Evolutionary conservation across 805 yeast genomes (phyloP).

Genomic region (Lachancea sp.): DNA sequence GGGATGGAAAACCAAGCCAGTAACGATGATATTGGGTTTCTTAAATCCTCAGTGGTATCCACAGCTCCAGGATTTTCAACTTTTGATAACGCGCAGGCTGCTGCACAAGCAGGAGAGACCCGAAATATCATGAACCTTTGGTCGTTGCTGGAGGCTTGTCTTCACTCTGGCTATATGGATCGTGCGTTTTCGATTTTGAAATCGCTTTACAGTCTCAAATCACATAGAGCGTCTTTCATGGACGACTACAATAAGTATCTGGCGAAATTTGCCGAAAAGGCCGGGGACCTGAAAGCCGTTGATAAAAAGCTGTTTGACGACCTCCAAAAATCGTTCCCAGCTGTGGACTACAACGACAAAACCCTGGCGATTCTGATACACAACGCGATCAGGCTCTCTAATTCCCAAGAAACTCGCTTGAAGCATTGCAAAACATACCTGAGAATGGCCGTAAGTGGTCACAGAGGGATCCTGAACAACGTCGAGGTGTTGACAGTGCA

Average conservation of each 20-base stretch:
- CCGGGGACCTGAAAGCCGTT: slow-evolving; percentile 35
- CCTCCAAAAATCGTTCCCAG: slow-evolving; percentile 35
- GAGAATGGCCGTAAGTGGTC: slow-evolving; percentile 16
- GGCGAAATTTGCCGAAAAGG: slow-evolving; percentile 14
- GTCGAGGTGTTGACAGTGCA: slow-evolving; percentile 25
- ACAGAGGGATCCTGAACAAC: slow-evolving; percentile 17
- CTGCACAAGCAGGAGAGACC: slow-evolving; percentile 25
- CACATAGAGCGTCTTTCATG: slow-evolving; percentile 43
- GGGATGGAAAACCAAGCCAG: neutral
- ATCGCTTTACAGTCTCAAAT: slow-evolving; percentile 49
- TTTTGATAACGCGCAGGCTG: slow-evolving; percentile 23
- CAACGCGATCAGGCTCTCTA: slow-evolving; percentile 32
- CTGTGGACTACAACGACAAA: slow-evolving; percentile 42
- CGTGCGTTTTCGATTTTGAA: slow-evolving; percentile 65
- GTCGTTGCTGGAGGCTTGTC: slow-evolving; percentile 72
- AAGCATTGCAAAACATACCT: slow-evolving; percentile 17
- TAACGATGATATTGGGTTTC: slow-evolving; percentile 13
- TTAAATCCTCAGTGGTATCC: slow-evolving; percentile 10
- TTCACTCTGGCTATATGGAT: slow-evolving; percentile 55
- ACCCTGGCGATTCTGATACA: slow-evolving; percentile 56
- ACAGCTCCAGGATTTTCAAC: slow-evolving; percentile 23
- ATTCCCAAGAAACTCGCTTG: slow-evolving; percentile 3
- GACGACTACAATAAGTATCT: slow-evolving; percentile 67
- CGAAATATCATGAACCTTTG: slow-evolving; percentile 62
- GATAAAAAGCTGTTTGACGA: slow-evolving; percentile 36